phyloP scores from a whole-genome alignment of 2,329 filamentous ascomycete species.

The Penicillium rolfsii region DNA sequence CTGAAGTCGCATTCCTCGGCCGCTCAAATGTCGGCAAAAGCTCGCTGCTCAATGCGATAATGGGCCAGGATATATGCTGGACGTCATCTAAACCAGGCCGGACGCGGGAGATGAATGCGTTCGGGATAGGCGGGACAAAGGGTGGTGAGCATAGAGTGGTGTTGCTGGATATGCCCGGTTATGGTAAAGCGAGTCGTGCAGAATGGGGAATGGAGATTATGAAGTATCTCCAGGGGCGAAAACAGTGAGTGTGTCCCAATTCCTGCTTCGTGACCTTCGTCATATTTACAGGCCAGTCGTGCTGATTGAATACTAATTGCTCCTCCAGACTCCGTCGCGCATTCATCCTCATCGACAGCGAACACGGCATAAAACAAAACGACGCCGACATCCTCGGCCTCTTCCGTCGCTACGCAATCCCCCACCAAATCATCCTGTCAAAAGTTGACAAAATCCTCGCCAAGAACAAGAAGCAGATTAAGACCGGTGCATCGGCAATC shows the following conservation, averaged over 20 bases:
- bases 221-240: slow-evolving; percentile 66
- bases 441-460: slow-evolving; percentile 64
- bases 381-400: slow-evolving; percentile 62
- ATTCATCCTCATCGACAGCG: slow-evolving; percentile 67
- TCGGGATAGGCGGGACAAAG: slow-evolving; percentile 59
- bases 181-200: slow-evolving; percentile 63
- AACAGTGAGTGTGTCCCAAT: slow-evolving; percentile 52
- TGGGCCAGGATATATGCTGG: slow-evolving; percentile 56
- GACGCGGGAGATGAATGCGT: slow-evolving; percentile 69
- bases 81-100: slow-evolving; percentile 64
- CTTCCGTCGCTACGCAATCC: slow-evolving; percentile 59
- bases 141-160: slow-evolving; percentile 54
- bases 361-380: slow-evolving; percentile 65
- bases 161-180: slow-evolving; percentile 72
- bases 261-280: no score
- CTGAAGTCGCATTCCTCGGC: slow-evolving; percentile 69
- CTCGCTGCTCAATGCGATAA: slow-evolving; percentile 66
- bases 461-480: slow-evolving; percentile 37
- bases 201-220: slow-evolving; percentile 70
- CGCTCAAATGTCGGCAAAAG: slow-evolving; percentile 73
- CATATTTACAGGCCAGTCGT: not conserved
- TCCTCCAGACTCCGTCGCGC: slow-evolving; percentile 56
- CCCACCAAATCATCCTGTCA: slow-evolving; percentile 67
- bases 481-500: slow-evolving; percentile 33
- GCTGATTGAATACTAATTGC: not conserved